Evolutionary conservation across 2,329 filamentous ascomycete genomes (phyloP), one percentile per base, ranked within the genome.

Genomic region (Hirsutella minnesotensis): DNA sequence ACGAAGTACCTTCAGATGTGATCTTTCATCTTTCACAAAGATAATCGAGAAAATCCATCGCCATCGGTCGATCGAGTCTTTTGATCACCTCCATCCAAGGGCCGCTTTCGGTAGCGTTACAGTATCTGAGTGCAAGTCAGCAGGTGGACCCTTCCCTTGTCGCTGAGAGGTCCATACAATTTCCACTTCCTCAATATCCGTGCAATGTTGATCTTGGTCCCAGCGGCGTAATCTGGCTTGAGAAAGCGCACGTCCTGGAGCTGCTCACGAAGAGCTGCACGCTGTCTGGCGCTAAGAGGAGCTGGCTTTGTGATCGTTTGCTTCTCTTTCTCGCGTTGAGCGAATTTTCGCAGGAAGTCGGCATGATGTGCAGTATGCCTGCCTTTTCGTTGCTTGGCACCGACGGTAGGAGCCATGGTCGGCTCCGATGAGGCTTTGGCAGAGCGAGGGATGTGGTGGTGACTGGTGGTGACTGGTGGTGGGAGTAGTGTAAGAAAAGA

Each of bases 41-140:
- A 5, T 13, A 31, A n/a, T 13, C 12, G 30, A 31, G n/a, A n/a
- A 31, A 31, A n/a, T 31, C 30, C 8, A 31, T 31, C n/a, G 8
- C 52, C 21, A 29, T 53, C 41, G 40, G 38, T 16, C 43, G 39
- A 31, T 39, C 31, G 19, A 44, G 18, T 37, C 18, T 35, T 12
- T 22, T 18, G 13, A 40, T 33, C 12, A 40, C 31, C 35, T 37
- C 35, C 15, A 12, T 38, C 36, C 18, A 38, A 5, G 4, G 7
- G 4, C 15, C n/a, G 9, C 3, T 38, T 24, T 24, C 5, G 2
- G 5, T 38, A 24, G 39, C 33, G 9, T 38, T 36, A 30, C 22
- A 44, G 20, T 44, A 44, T 33, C 33, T 44, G 27, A 12, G 10
- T 22, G 12, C 16, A 8, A 2, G n/a, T 38, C n/a, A 38, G 19